Percentiles rank a stretch among this genome's conserved stretches.
Evolutionary conservation across 2,329 filamentous ascomycete species (phyloP).

Genomic region (Aspergillus aculeatus): DNA sequence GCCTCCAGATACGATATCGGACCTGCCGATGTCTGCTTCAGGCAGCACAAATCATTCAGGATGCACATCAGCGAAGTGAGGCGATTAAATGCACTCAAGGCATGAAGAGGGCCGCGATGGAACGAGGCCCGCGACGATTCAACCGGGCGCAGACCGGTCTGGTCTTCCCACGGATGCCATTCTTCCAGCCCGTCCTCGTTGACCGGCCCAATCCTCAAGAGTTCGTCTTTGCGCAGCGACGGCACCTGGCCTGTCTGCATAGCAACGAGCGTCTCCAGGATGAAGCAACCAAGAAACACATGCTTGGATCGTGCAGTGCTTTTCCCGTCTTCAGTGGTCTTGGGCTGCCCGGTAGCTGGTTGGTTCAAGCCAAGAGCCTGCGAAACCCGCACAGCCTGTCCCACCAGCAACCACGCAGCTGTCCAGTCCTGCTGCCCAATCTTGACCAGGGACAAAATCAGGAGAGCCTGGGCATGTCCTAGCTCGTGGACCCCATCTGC

Average conservation of each 20-base stretch:
- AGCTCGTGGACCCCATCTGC: constrained; percentile 49
- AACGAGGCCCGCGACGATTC: constrained; percentile 29
- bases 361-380: constrained; percentile 27
- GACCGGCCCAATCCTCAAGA: constrained; percentile 50
- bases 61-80: constrained; percentile 43
- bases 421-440: constrained; percentile 58
- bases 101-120: constrained; percentile 43
- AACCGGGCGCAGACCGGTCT: constrained; percentile 34
- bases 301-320: constrained; percentile 38
- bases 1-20: constrained; percentile 29
- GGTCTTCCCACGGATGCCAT: constrained; percentile 69
- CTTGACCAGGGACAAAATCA: constrained; percentile 63
- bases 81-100: constrained; percentile 55
- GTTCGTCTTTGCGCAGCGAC: constrained; percentile 51
- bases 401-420: constrained; percentile 64
- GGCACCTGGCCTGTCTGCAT: constrained; percentile 46
- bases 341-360: constrained; percentile 52
- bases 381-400: constrained; percentile 59
- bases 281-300: constrained; percentile 52
- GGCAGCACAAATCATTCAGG: constrained; percentile 33
- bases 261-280: constrained; percentile 54
- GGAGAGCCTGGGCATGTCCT: constrained; percentile 56
- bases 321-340: constrained; percentile 39
- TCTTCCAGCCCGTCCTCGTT: constrained; percentile 69
- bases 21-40: constrained; percentile 22